Percentiles rank a stretch among this genome's conserved stretches.
Conservation (phyloP, 257 asterid species). For the Verbascum thapsus region DNA sequence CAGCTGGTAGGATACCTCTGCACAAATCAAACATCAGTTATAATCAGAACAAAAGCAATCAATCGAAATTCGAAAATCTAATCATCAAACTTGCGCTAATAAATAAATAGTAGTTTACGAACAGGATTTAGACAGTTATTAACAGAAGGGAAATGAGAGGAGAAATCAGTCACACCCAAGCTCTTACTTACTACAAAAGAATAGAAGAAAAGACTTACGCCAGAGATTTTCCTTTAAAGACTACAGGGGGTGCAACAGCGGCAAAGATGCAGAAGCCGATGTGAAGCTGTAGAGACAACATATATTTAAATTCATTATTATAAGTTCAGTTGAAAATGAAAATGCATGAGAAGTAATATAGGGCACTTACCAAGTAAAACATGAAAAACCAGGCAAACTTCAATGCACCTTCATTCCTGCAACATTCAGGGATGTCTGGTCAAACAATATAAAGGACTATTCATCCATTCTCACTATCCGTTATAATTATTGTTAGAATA, state of each 20-base stretch:
- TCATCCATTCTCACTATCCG: slow-evolving; percentile 17
- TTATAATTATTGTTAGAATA: neutral
- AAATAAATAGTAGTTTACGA: neutral
- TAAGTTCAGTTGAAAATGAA: slow-evolving; percentile 3
- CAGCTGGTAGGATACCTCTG: slow-evolving; percentile 97
- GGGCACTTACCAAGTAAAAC: slow-evolving; percentile 64
- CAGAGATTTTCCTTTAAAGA: slow-evolving; percentile 92
- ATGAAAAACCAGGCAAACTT: slow-evolving; percentile 95
- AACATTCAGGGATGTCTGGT: slow-evolving; percentile 27
- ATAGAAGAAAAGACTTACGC: slow-evolving; percentile 54
- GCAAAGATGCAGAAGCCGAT: slow-evolving; percentile 85
- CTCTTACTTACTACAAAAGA: neutral
- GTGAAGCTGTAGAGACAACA: slow-evolving; percentile 68
- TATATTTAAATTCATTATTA: slow-evolving; percentile 18
- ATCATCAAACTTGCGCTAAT: neutral
- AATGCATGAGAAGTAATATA: slow-evolving; percentile 12
- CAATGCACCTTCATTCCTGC: slow-evolving; percentile 92
- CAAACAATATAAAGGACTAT: slow-evolving; percentile 17
- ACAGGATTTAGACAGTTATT: neutral
- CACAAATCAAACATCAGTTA: slow-evolving; percentile 29
- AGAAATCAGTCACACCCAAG: neutral
- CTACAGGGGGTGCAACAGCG: slow-evolving; percentile 97
- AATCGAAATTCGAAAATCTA: neutral
- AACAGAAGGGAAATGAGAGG: neutral
- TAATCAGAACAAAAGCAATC: slow-evolving; percentile 14